A percentile compares a stretch with the other conserved stretches of the same genome.
Evolutionary conservation across 148 eudicot genomes (phyloP).

Genomic region (Vaccinium corymbosum): DNA sequence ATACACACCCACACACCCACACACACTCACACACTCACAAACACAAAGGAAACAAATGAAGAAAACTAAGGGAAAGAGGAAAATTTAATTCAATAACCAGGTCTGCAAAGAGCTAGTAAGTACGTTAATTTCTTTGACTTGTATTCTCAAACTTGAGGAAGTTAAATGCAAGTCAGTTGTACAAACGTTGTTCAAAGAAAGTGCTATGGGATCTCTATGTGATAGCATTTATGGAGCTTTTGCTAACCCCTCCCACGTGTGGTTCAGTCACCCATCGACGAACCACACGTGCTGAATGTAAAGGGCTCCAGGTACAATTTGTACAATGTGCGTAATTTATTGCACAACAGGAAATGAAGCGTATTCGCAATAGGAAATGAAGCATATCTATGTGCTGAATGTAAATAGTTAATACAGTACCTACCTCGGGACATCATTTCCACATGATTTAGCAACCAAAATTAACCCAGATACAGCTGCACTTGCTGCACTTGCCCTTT

Average conservation of each 20-base stretch:
- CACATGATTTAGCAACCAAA: conserved; percentile 91
- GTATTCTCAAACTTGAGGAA: neutral
- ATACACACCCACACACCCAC: no score
- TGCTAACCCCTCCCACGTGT: conserved; percentile 1
- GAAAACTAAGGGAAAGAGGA: neutral
- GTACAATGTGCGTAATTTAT: neutral
- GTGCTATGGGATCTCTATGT: neutral
- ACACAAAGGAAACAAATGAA: no score
- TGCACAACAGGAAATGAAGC: no score
- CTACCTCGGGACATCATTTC: conserved; percentile 98
- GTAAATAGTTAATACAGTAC: conserved; percentile 42
- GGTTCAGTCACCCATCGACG: neutral
- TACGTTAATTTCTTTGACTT: neutral
- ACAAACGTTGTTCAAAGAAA: neutral
- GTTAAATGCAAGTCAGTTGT: neutral
- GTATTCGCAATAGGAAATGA: no score
- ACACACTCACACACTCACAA: no score
- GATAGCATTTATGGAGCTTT: neutral
- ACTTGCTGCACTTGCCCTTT: conserved; percentile 66
- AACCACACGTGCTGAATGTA: no score
- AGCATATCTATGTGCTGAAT: neutral
- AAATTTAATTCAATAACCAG: neutral
- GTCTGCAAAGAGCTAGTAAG: neutral
- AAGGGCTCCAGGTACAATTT: neutral
- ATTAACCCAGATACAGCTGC: conserved; percentile 74